These are phyloP conservation scores for Pluteus cervinus DNA, from an alignment of 768 basidiomycete species.

Conservation along the genomic window DNA sequence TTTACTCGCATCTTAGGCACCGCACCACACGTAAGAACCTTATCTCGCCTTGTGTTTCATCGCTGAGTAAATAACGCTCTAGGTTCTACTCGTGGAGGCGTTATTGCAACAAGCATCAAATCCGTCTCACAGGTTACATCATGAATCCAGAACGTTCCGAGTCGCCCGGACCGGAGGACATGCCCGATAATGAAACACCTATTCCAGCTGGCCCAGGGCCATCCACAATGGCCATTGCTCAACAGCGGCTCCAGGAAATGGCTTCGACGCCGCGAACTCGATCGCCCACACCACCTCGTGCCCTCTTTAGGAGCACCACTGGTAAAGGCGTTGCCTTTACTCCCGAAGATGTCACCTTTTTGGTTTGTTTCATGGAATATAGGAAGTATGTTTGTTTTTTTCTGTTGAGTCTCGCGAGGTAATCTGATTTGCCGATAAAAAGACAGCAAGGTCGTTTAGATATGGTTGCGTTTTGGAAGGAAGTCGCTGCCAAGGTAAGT, in stretches of 20 bases:
- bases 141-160: constrained; percentile 60
- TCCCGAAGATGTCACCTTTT: constrained; percentile 71
- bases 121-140: constrained; percentile 77
- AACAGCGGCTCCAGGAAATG: constrained; percentile 19
- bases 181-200: constrained; percentile 34
- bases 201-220: constrained; percentile 29
- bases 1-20: constrained; percentile 50
- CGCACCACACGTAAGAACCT: constrained; percentile 82
- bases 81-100: constrained; percentile 90
- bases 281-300: constrained; percentile 77
- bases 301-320: constrained; percentile 77
- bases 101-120: constrained; percentile 91
- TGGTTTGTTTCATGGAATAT: constrained; percentile 74
- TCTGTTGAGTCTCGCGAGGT: constrained; percentile 1
- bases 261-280: constrained; percentile 39
- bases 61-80: constrained; percentile 1
- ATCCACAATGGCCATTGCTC: constrained; percentile 38
- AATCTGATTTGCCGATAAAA: constrained; percentile 4
- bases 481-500: constrained; percentile 59
- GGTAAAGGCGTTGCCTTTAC: constrained; percentile 91
- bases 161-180: constrained; percentile 33
- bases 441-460: constrained; percentile 57
- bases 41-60: background rate
- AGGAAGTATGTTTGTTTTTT: constrained; percentile 47
- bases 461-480: constrained; percentile 79